Percentiles rank a stretch among this genome's conserved stretches.
Evolutionary conservation across 805 yeast genomes (phyloP).

Genomic region (Yarrowia sp.): DNA sequence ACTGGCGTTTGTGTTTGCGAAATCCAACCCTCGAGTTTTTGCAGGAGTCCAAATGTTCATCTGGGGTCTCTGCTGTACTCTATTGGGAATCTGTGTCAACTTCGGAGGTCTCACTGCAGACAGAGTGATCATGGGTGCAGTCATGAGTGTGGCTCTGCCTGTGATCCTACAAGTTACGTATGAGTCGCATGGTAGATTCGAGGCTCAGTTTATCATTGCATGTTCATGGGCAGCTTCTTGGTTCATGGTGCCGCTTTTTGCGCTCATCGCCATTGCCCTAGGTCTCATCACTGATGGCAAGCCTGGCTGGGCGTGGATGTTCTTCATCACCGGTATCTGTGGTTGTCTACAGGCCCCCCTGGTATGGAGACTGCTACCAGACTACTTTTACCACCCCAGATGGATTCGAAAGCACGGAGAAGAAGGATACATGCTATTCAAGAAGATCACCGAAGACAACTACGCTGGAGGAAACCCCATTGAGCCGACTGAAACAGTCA

Average conservation of each 20-base stretch:
- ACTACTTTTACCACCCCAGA: slow-evolving; percentile 31
- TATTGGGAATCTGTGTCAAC: slow-evolving; percentile 2
- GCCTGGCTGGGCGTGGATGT: slow-evolving; percentile 29
- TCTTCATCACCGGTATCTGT: slow-evolving; percentile 20
- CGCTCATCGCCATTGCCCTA: slow-evolving; percentile 14
- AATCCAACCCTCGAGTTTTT: slow-evolving; percentile 16
- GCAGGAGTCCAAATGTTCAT: slow-evolving; percentile 14
- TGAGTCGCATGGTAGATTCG: slow-evolving; percentile 8
- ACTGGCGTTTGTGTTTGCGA: neutral
- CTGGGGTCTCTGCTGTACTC: slow-evolving; percentile 12
- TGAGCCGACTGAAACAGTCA: neutral
- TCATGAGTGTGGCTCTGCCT: slow-evolving; percentile 9
- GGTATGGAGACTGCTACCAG: slow-evolving; percentile 19
- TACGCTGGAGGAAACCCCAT: slow-evolving; percentile 16
- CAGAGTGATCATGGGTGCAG: slow-evolving; percentile 15
- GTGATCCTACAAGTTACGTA: neutral
- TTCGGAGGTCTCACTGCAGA: slow-evolving; percentile 7
- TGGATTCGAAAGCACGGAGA: slow-evolving; percentile 23
- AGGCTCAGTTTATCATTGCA: slow-evolving; percentile 11
- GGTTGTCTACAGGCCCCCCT: slow-evolving; percentile 22
- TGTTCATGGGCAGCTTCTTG: slow-evolving; percentile 16
- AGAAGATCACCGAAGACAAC: slow-evolving; percentile 1
- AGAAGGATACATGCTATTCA: slow-evolving; percentile 15
- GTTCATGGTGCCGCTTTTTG: slow-evolving; percentile 28
- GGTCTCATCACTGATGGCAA: slow-evolving; percentile 19